Evolutionary conservation across 2,329 filamentous ascomycete genomes (phyloP).

Genomic region (Fusarium azukiicola): DNA sequence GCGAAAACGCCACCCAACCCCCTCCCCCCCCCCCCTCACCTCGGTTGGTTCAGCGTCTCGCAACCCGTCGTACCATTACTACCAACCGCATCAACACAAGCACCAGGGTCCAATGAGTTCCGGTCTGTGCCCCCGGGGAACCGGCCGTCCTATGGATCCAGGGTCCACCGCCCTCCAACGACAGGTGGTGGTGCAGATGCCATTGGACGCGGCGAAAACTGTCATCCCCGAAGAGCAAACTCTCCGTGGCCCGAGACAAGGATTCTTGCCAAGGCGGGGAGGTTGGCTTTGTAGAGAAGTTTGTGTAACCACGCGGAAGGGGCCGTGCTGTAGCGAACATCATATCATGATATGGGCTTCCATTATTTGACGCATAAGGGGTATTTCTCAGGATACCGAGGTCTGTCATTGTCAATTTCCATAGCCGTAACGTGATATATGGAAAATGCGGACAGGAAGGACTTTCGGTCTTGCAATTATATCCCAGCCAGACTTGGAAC

Average conservation of each 20-base stretch:
- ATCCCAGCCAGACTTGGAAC: no score
- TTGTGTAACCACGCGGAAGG: background rate
- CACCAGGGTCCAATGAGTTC: background rate
- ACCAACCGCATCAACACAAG: conserved; percentile 5
- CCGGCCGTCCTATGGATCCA: background rate
- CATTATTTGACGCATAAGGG: background rate
- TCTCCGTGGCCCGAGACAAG: background rate
- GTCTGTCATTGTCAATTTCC: background rate
- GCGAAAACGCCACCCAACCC: no score
- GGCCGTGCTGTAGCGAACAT: background rate
- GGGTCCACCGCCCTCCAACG: background rate
- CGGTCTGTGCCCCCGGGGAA: conserved; percentile 6
- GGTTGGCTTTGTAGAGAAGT: conserved; percentile 3
- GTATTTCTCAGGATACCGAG: background rate
- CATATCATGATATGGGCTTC: background rate
- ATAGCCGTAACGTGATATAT: no score
- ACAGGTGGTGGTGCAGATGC: no score
- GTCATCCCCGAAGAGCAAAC: conserved; percentile 1
- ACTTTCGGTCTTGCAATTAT: no score
- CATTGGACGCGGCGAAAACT: background rate
- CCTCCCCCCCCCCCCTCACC: background rate
- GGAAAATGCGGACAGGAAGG: no score
- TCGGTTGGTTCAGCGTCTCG: background rate
- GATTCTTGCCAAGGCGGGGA: conserved; percentile 6
- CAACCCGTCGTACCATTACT: conserved; percentile 11